Percentiles rank a stretch among this genome's conserved stretches.
Evolutionary conservation across 805 yeast genomes (phyloP).

Genomic region (Saccharomyces mikatae): DNA sequence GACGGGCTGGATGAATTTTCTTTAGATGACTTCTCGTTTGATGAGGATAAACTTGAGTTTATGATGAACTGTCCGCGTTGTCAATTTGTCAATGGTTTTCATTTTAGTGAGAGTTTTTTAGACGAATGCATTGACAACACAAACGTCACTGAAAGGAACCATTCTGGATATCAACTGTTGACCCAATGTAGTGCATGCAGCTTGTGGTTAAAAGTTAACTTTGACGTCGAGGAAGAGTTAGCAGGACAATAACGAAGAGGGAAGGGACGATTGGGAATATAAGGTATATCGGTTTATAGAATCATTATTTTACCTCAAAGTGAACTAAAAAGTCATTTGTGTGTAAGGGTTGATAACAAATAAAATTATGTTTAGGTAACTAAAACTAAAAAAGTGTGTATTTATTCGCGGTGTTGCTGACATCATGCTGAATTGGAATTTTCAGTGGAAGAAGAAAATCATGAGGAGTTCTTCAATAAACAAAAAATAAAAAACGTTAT

Average conservation of each 20-base stretch:
- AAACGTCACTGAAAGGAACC: conserved; percentile 25
- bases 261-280: neutral
- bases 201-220: conserved; percentile 71
- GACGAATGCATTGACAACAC: conserved; percentile 38
- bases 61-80: conserved; percentile 62
- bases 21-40: conserved; percentile 49
- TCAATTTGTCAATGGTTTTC: conserved; percentile 42
- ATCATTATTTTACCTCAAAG: neutral
- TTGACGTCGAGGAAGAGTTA: conserved; percentile 35
- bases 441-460: neutral
- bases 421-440: neutral
- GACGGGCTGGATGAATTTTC: conserved; percentile 65
- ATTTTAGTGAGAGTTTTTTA: conserved; percentile 54
- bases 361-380: neutral
- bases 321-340: neutral
- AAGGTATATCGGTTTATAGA: neutral
- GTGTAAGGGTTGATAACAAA: neutral
- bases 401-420: neutral
- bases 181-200: conserved; percentile 82
- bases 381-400: neutral
- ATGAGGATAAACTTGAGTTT: conserved; percentile 33
- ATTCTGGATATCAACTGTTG: conserved; percentile 55
- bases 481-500: neutral
- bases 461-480: neutral
- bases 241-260: neutral